Base-by-base conservation (phyloP, 257 asterid genomes). In the Dorcoceras hygrometricum region DNA sequence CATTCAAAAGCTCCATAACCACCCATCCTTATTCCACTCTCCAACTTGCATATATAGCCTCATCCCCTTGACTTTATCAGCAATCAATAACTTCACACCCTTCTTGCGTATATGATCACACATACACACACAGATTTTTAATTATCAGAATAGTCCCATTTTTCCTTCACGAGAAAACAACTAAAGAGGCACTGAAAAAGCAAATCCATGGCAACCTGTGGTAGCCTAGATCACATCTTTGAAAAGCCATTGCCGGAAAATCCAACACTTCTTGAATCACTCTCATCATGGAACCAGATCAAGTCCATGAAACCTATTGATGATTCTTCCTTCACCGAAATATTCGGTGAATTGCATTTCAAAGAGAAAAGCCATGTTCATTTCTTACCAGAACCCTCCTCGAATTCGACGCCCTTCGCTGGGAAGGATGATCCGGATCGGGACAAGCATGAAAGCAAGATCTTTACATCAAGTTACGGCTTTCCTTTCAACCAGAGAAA, bases 211-310 rank as follows among this genome's bases (percentile, higher is more conserved):
- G 89, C 97, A 4, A 85, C 90, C 82, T 88, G 89, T 77, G 87
- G 95, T 48, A 78, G 96, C 79, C 70, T 93, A 51, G 91, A 86
- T 20, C 97, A 77, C 72, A 83, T 92, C 36, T 89, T 89, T 55
- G 91, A 89, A 31, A 86, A 81, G 60, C 86, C 96, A 80, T 80
- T 89, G 65, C 76, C 83, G 0, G 97, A 90, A 73, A 69, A 70
- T 34, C 82, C 88, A 24, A 62, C 81, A 7, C 78, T 89, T 23
- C 79, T 87, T 46, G 91, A 84, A 69, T 76, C 96, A 59, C 80
- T 83, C 18, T 83, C 96, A 2, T 71, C 96, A 65, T 89, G 96
- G 94, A 89, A 87, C 19, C 86, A 73, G 58, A 80, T 78, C 10
- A 72, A 74, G 70, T 73, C 87, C 62, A 62, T 77, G 75, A 82